Conservation (phyloP, 1,284 basidiomycete species). For the Ganoderma sinense region DNA sequence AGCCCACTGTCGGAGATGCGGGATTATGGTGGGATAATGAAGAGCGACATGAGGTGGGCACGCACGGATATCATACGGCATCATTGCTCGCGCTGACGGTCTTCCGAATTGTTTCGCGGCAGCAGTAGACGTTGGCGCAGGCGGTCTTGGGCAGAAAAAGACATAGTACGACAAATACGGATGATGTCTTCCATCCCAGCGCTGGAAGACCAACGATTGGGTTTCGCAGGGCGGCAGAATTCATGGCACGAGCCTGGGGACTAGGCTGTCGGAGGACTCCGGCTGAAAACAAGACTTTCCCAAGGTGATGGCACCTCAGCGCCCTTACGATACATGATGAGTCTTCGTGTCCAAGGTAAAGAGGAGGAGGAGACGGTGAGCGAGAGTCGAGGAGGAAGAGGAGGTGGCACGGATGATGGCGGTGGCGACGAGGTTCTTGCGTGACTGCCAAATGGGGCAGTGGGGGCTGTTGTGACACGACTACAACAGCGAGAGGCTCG, state of each 20-base stretch:
- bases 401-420: background rate
- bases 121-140: background rate
- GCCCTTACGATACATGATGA: background rate
- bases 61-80: background rate
- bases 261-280: background rate
- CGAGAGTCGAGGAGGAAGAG: background rate
- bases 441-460: constrained; percentile 4
- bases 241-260: background rate
- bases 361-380: background rate
- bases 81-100: background rate
- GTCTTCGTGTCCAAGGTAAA: background rate
- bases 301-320: background rate
- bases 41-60: background rate
- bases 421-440: background rate
- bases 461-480: background rate
- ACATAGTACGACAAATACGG: background rate
- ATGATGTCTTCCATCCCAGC: background rate
- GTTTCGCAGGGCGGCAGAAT: background rate
- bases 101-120: background rate
- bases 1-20: background rate
- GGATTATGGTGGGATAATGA: background rate
- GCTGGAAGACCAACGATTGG: background rate
- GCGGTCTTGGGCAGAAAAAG: background rate
- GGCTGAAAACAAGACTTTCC: background rate
- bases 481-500: constrained; percentile 3